Evolutionary conservation across 495 filamentous ascomycete genomes (phyloP).

Genomic region (Aspergillus indologenus): DNA sequence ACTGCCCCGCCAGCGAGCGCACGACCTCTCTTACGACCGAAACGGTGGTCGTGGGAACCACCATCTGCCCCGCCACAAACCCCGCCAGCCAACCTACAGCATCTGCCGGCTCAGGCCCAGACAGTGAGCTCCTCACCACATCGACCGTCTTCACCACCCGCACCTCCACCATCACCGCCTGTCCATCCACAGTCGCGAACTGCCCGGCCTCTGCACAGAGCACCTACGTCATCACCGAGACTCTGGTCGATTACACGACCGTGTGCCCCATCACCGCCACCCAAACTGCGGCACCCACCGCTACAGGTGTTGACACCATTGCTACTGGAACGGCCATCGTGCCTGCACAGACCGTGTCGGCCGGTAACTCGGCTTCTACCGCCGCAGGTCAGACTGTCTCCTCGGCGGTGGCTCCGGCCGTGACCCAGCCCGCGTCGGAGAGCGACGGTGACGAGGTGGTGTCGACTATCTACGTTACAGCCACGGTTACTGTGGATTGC

Average conservation of each 20-base stretch:
- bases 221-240: neutral
- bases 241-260: neutral
- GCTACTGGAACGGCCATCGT: too few relatives aligned
- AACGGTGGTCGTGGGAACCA: neutral
- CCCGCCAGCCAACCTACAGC: neutral
- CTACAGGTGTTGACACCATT: too few relatives aligned
- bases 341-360: too few relatives aligned
- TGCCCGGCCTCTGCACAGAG: neutral
- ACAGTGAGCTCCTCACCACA: neutral
- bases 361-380: too few relatives aligned
- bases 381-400: too few relatives aligned
- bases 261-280: neutral
- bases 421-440: too few relatives aligned
- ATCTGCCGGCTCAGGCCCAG: neutral
- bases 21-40: neutral
- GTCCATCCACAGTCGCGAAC: neutral
- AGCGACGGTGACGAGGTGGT: too few relatives aligned
- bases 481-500: too few relatives aligned
- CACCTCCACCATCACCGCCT: neutral
- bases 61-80: neutral
- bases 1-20: neutral
- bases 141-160: conserved; percentile 2
- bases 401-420: too few relatives aligned
- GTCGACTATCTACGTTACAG: too few relatives aligned
- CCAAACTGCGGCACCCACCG: neutral